Evolutionary conservation across 305 asterid species (phyloP), one percentile per base, ranked within the genome.

Genomic region (Fraxinus angustifolia): DNA sequence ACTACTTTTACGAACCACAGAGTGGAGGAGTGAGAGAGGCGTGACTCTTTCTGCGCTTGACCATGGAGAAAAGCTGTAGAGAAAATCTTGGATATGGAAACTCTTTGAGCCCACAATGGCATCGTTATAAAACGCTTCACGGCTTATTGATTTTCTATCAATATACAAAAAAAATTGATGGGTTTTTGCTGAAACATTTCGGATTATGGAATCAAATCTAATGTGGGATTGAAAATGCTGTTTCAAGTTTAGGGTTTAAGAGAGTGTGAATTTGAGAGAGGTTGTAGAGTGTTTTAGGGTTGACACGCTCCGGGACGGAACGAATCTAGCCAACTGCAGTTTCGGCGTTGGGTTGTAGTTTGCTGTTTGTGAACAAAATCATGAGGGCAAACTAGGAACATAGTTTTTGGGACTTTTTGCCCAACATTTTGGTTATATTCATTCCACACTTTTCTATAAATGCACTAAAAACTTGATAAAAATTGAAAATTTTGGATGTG

Each of bases 1-100:
- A 93, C 90, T 48, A 91, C 95, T 87, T 95, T 95, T 75, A 86
- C 58, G 90, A 92, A 95, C 99, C 99, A 95, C 75, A 83, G 65
- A 23, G 92, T 68, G 16, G 90, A 87, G 31, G 90, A 86, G 65
- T 89, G 83, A 28, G 87, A 36, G 79, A 53, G 86, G 53, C 91
- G 72, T n/a, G 91, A 81, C 65, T 90, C 90, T 31, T 78, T 42
- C 85, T 76, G 76, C 82, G 91, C 75, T 65, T 81, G 84, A 83
- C 87, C 88, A 78, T 88, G 93, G 85, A 91, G 81, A 76, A 82
- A 78, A 82, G 87, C 86, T 73, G 87, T 67, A 82, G 90, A 79
- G 77, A 86, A 83, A 83, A 89, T 73, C 83, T 84, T 91, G 40
- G 82, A 78, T 77, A 81, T 82, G 86, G 84, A 77, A 74, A 81